Conservation (phyloP, 2,329 filamentous ascomycete species). For the Sporothrix pseudoabietina region DNA sequence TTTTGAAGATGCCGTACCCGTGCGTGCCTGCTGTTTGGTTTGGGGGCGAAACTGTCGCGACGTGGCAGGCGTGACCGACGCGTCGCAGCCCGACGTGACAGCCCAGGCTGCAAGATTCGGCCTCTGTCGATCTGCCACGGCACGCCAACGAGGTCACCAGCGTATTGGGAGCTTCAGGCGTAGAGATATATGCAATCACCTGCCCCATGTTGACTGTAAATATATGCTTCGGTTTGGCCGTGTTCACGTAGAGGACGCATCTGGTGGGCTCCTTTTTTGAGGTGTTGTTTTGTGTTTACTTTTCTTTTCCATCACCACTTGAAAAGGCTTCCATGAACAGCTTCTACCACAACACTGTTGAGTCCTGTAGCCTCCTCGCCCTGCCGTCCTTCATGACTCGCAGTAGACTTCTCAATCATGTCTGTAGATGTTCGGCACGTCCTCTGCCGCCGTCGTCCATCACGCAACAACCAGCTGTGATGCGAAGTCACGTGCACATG, state of each 20-base stretch:
- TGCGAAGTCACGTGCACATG: background rate
- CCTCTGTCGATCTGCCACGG: background rate
- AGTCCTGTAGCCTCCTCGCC: background rate
- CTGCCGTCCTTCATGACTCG: background rate
- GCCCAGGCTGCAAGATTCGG: background rate
- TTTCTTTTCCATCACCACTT: background rate
- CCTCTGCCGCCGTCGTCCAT: background rate
- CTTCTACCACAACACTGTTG: background rate
- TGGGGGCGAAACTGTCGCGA: background rate
- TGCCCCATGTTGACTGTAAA: too few species aligned
- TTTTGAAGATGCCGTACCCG: background rate
- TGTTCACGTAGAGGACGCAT: too few species aligned
- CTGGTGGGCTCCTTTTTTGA: too few species aligned
- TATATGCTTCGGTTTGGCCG: too few species aligned
- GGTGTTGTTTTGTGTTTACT: too few species aligned
- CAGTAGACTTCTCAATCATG: background rate
- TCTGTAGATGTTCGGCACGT: background rate
- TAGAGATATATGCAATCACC: too few species aligned
- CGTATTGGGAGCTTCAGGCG: background rate
- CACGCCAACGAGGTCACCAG: background rate
- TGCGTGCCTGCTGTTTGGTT: background rate
- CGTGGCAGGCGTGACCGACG: constrained; percentile 2
- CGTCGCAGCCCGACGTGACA: constrained; percentile 10
- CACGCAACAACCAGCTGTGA: background rate
- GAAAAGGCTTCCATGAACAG: background rate